Evolutionary conservation across 177 flowering plant species (phyloP).

Genomic region (Vitis hybrid): DNA sequence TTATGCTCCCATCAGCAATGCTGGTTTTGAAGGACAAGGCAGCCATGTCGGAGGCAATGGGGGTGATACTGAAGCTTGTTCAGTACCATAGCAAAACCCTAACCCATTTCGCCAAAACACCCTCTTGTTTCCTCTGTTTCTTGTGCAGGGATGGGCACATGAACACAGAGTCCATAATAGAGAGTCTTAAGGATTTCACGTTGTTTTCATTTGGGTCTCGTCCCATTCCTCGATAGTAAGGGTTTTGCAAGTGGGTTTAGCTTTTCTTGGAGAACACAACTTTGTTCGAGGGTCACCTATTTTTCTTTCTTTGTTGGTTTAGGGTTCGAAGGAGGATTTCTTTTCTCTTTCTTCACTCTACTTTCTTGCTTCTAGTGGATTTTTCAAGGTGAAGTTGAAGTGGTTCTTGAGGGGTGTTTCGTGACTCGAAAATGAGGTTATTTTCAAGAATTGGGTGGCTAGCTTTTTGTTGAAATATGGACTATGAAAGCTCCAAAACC

Average conservation of each 20-base stretch:
- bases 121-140: conserved; percentile 1
- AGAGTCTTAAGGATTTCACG: neutral
- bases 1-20: too few relatives aligned
- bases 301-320: conserved; percentile 3
- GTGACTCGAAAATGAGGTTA: conserved; percentile 12
- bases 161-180: neutral
- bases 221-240: conserved; percentile 13
- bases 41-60: too few relatives aligned
- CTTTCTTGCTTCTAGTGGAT: neutral
- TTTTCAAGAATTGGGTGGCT: conserved; percentile 20
- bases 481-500: conserved; percentile 58
- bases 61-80: too few relatives aligned
- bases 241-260: conserved; percentile 21
- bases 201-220: conserved; percentile 15
- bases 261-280: conserved; percentile 11
- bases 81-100: neutral
- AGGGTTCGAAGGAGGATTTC: conserved; percentile 6
- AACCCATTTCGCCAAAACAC: conserved; percentile 4
- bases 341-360: neutral
- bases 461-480: conserved; percentile 42
- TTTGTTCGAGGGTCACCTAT: conserved; percentile 1
- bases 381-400: neutral
- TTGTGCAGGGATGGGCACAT: neutral
- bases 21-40: too few relatives aligned
- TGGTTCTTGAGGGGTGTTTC: neutral